A percentile compares a stretch with the other conserved stretches of the same genome.
phyloP scores from a whole-genome alignment of 345 rosid species.

The Citrus inodora region DNA sequence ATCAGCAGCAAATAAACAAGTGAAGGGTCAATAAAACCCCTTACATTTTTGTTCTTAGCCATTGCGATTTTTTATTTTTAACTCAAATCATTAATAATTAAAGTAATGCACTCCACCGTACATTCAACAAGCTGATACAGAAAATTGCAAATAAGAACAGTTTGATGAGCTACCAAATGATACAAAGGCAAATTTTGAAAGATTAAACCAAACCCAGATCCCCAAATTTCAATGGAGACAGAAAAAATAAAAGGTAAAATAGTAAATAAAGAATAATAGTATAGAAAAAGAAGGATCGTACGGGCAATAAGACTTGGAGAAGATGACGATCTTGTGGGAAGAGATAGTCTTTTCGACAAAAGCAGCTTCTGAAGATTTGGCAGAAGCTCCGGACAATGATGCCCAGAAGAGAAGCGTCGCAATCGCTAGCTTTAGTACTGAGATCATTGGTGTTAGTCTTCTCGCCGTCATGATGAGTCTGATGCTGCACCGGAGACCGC shows the following conservation, averaged over 20 bases:
- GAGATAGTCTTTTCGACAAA: slow-evolving; percentile 77
- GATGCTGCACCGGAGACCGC: background rate
- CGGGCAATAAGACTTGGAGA: slow-evolving; percentile 99
- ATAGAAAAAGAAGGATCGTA: slow-evolving; percentile 14
- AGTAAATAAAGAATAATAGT: no score
- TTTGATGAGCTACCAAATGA: background rate
- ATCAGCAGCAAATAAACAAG: background rate
- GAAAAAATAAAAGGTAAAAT: background rate
- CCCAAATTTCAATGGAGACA: background rate
- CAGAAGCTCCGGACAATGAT: slow-evolving; percentile 25
- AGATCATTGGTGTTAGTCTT: slow-evolving; percentile 1
- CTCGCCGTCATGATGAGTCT: slow-evolving; percentile 16
- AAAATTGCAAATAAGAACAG: background rate
- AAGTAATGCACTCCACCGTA: background rate
- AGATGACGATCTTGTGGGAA: slow-evolving; percentile 85
- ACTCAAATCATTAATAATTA: background rate
- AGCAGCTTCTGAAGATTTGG: slow-evolving; percentile 29
- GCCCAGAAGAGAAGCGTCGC: slow-evolving; percentile 21
- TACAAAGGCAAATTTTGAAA: background rate
- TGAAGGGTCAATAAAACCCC: background rate
- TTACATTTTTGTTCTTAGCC: background rate
- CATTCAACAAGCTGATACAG: background rate
- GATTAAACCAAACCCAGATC: background rate
- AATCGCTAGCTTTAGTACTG: background rate
- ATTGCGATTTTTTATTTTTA: background rate